Evolutionary conservation across 2,329 filamentous ascomycete species (phyloP), one percentile per base, ranked within the genome.

Genomic region (Beauveria caledonica): DNA sequence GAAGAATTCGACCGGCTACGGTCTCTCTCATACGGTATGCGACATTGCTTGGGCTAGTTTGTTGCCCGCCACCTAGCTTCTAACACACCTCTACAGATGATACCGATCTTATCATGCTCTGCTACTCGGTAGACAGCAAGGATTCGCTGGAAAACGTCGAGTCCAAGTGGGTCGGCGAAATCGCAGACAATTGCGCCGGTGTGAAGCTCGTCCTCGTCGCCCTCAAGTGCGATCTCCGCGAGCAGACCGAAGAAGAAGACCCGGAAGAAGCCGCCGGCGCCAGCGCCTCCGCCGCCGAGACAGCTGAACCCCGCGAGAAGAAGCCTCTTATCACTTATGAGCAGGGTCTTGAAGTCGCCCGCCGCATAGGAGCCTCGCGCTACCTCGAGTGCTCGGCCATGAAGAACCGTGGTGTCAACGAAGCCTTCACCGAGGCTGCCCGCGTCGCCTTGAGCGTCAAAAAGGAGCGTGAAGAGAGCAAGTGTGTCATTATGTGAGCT

Each of bases 301-400:
- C 62, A 11, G 68, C 64, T 62, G 68, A 69, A 68, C 73, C 74
- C 45, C 76, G 77, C 63, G 84, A 86, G 70, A 86, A 86, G 77
- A 84, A 84, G 72, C 83, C 86, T 8, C 85, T 87, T 77, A 96
- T 97, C 72, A 87, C 87, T 70, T 97, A 97, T 76, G 89, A 96
- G 70, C 86, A 95, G 70, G 93, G 93, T 3, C 81, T 97, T 56
- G 91, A 93, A 65, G 92, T 96, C 46, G 93, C 93, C 44, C 86
- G 93, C 71, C 87, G 89, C 73, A 96, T 97, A 76, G 89, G 92
- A 68, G 94, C 94, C 7, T 82, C 96, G 71, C 86, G 95, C 71
- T 99, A 99, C 73, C 84, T 99, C 60, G 94, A 99, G 80, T 99
- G 94, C 80, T 97, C 94, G 42, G 94, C 94, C 61, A 97, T 97